A percentile compares a stretch with the other conserved stretches of the same genome.
phyloP scores from a whole-genome alignment of 1,139 yeast species.

The Pichia sp. region DNA sequence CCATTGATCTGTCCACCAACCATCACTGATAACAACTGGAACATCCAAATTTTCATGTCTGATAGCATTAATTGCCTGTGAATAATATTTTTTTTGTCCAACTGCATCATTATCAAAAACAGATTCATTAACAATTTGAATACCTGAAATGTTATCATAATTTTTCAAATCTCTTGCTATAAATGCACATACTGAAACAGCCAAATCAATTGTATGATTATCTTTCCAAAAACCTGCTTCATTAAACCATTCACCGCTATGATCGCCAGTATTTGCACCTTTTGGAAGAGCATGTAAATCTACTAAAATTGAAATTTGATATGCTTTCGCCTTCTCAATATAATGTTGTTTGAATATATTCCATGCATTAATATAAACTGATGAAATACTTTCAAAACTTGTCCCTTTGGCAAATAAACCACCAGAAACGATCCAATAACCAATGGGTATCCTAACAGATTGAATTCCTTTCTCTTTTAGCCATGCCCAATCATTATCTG shows the following conservation, averaged over 20 bases:
- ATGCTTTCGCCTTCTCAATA: constrained; percentile 47
- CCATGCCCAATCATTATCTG: constrained; percentile 77
- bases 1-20: constrained; percentile 89
- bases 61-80: constrained; percentile 59
- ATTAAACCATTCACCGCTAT: constrained; percentile 64
- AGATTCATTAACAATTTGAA: constrained; percentile 84
- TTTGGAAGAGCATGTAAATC: constrained; percentile 90
- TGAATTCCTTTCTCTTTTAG: constrained; percentile 60
- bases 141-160: constrained; percentile 67
- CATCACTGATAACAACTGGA: constrained; percentile 83
- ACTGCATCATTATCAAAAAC: constrained; percentile 50
- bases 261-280: constrained; percentile 83
- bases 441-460: constrained; percentile 78
- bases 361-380: constrained; percentile 74
- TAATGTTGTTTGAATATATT: constrained; percentile 36
- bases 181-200: constrained; percentile 49
- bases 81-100: constrained; percentile 56
- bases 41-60: constrained; percentile 48
- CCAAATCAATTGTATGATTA: constrained; percentile 38
- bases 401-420: constrained; percentile 54
- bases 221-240: constrained; percentile 61
- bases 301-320: constrained; percentile 65
- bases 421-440: constrained; percentile 82
- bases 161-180: constrained; percentile 52
- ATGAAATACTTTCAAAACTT: constrained; percentile 48